Evolutionary conservation across 495 filamentous ascomycete species (phyloP), one percentile per base, ranked within the genome.

Genomic region (Podospora anserina): DNA sequence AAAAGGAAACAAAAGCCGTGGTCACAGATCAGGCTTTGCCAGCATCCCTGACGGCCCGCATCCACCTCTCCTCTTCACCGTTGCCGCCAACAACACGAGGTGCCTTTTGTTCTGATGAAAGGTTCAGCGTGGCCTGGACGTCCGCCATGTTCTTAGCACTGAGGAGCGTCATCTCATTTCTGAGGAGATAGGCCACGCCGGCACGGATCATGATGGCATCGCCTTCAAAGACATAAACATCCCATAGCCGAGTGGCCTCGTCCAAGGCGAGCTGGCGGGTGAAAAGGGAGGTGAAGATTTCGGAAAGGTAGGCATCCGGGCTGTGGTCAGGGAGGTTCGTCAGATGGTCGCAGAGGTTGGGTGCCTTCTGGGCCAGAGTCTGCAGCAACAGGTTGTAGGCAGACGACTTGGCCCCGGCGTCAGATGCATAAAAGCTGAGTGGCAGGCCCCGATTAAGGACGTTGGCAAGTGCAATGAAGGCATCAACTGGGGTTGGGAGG

Each of bases 191-290:
- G 3, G 89, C 95, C 5, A 97, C 88, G 0, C 87, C 91, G 0
- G 91, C 88, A 2, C 94, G 86, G 26, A 97, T 87, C 13, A 97
- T 82, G 16, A 93, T 84, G 9, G 87, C 84, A 72, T 98, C 95
- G 3, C 93, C 94, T 76, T 99, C 95, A 67, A 98, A 97, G 2
- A 94, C 89, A 81, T 92, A 95, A 28, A 96, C 91, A 74, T 99
- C 95, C 93, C 92, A 97, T 4, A 98, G 82, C 13, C 95, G 85
- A 32, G 88, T 88, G 15, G 87, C 87, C 64, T 90, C 85, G 70
- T 97, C 94, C 3, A 97, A 78, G 28, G 83, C 81, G 18, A 86
- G 76, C 60, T 83, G 80, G n/a, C 76, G 70, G 2, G 86, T 87
- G 69, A 88, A 88, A 15, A 88, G 78, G 44, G 80, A 78, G 9